Conservation (phyloP, 441 rosid genomes). For the Dalechampia spathulata region DNA sequence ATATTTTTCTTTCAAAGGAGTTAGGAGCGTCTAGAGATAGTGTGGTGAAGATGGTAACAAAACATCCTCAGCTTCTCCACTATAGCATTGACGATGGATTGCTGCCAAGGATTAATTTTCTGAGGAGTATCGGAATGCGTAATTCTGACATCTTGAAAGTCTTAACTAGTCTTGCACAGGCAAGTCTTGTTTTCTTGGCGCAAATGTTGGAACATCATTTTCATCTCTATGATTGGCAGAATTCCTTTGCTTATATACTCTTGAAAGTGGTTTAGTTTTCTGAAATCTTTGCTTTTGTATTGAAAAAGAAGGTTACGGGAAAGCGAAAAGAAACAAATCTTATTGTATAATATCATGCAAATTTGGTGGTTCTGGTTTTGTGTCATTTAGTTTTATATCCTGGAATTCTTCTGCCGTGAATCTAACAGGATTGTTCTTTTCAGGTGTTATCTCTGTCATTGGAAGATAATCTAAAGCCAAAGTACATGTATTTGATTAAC, state of each 20-base stretch:
- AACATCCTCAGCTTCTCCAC: conserved; percentile 92
- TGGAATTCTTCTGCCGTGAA: not conserved
- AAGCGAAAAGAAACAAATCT: not conserved
- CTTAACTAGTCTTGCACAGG: conserved; percentile 95
- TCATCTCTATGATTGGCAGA: not conserved
- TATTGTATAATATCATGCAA: not conserved
- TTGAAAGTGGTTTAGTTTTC: not conserved
- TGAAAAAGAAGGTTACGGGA: not conserved
- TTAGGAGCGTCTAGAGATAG: conserved; percentile 88
- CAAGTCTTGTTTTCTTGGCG: conserved; percentile 16
- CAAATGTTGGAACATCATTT: not conserved
- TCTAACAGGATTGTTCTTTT: conserved; percentile 16
- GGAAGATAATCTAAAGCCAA: conserved; percentile 92
- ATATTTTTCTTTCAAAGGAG: conserved; percentile 79
- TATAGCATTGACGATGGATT: conserved; percentile 91
- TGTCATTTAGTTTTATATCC: conserved; percentile 1
- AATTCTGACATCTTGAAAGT: conserved; percentile 84
- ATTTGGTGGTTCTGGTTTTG: not conserved
- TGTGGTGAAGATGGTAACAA: conserved; percentile 84
- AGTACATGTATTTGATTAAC: conserved; percentile 77
- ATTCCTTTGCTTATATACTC: not conserved
- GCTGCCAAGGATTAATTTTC: conserved; percentile 84
- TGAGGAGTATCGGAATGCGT: conserved; percentile 80
- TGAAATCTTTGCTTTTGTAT: not conserved
- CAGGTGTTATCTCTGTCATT: conserved; percentile 87